Conservation (phyloP, 352 stramenopile species). For the Elongisporangium prolatum region DNA sequence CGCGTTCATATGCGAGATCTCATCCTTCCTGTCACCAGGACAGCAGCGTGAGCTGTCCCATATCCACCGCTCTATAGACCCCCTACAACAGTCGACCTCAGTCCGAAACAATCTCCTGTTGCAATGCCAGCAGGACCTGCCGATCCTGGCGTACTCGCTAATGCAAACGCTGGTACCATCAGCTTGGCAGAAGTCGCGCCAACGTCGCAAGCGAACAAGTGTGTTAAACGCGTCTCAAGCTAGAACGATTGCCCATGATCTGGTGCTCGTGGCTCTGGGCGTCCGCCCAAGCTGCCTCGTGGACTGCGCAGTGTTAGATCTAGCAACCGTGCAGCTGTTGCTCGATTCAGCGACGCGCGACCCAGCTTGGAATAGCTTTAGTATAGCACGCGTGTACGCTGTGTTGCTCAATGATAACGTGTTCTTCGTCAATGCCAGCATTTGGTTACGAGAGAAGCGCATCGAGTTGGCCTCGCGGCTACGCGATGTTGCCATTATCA, state of each 20-base stretch:
- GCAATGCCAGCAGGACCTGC: not conserved
- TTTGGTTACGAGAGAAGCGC: slow-evolving; percentile 32
- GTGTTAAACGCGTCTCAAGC: not conserved
- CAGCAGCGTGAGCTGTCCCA: not conserved
- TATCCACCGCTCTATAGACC: not conserved
- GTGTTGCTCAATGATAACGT: slow-evolving; percentile 34
- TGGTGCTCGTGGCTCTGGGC: not conserved
- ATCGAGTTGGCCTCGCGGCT: slow-evolving; percentile 13
- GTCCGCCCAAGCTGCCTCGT: not conserved
- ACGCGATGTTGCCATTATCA: slow-evolving; percentile 18
- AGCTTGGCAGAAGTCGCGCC: not conserved
- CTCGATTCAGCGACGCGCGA: not conserved
- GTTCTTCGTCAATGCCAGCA: slow-evolving; percentile 33
- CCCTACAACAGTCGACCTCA: not conserved
- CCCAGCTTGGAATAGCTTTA: not conserved
- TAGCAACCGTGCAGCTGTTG: not conserved
- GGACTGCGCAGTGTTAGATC: not conserved
- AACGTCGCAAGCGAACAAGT: not conserved
- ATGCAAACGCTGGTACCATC: not conserved
- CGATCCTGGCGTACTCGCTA: not conserved
- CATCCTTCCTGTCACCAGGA: not conserved
- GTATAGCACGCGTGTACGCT: slow-evolving; percentile 11
- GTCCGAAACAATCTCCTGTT: not conserved
- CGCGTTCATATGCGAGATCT: not conserved
- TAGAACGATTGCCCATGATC: not conserved